Conservation (phyloP, 192 early-diverging fungal species). For the Coemansia guatemalensis region DNA sequence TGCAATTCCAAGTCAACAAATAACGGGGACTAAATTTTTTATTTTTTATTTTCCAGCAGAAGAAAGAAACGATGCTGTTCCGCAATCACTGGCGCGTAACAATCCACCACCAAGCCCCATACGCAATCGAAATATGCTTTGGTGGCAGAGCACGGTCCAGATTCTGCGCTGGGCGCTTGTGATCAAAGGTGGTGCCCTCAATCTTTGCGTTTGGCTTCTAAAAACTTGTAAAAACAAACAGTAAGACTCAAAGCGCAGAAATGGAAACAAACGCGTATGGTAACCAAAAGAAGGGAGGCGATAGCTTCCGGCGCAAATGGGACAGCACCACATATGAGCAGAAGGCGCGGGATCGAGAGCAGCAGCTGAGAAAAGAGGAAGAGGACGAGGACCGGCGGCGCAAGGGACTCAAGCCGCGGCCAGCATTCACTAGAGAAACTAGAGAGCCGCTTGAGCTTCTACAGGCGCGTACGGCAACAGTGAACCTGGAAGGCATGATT, state of each 20-base stretch:
- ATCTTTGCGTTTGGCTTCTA: neutral
- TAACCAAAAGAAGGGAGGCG: conserved; percentile 1
- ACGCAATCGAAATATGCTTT: neutral
- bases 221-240: neutral
- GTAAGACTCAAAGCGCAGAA: neutral
- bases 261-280: neutral
- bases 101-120: neutral
- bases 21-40: neutral
- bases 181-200: neutral
- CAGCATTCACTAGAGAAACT: conserved; percentile 6
- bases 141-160: neutral
- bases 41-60: neutral
- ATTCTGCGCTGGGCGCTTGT: neutral
- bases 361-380: conserved; percentile 39
- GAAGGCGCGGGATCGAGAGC: conserved; percentile 65
- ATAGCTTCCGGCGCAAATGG: conserved; percentile 58
- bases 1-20: neutral
- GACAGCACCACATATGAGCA: conserved; percentile 67
- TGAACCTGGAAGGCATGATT: conserved; percentile 73
- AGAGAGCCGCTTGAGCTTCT: conserved; percentile 51
- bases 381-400: conserved; percentile 59
- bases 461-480: conserved; percentile 57
- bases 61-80: conserved; percentile 5
- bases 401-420: conserved; percentile 50
- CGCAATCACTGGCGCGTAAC: neutral